Percentiles rank a stretch among this genome's conserved stretches.
These are phyloP conservation scores for Heritiera littoralis DNA, from an alignment of 345 rosid genomes.

Conservation along the genomic window DNA sequence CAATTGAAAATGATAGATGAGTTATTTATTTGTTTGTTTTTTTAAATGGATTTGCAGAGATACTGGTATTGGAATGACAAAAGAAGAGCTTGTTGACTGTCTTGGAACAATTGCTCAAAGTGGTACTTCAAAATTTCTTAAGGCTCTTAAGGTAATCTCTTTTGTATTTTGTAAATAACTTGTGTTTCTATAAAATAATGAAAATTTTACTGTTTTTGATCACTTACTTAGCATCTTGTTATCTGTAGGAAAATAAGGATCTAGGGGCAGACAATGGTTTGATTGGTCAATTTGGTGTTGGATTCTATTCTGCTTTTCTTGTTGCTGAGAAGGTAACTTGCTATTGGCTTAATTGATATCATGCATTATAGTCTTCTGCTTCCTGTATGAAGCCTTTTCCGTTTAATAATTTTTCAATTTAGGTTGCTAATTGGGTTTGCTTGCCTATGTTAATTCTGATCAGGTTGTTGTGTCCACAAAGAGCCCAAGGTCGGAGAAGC, in stretches of 20 bases:
- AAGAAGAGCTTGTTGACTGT: slow-evolving; percentile 84
- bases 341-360: slow-evolving; percentile 12
- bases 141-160: slow-evolving; percentile 74
- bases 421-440: slow-evolving; percentile 13
- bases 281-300: slow-evolving; percentile 99
- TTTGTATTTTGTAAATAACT: neutral
- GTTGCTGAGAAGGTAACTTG: slow-evolving; percentile 83
- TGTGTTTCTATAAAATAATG: neutral
- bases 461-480: slow-evolving; percentile 93
- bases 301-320: slow-evolving; percentile 95
- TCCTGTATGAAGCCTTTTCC: neutral
- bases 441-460: slow-evolving; percentile 12
- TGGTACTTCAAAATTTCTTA: slow-evolving; percentile 89
- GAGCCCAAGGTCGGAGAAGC: slow-evolving; percentile 93
- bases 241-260: slow-evolving; percentile 75
- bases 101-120: slow-evolving; percentile 99
- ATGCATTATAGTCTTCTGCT: neutral
- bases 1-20: neutral
- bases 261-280: slow-evolving; percentile 75
- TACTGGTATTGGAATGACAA: slow-evolving; percentile 93
- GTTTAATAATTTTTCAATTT: neutral
- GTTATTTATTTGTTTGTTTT: neutral
- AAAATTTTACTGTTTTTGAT: neutral
- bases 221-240: neutral
- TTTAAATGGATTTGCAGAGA: slow-evolving; percentile 52